Base-by-base conservation (phyloP, 208 protist species). In the Trypanosoma scelopori region DNA sequence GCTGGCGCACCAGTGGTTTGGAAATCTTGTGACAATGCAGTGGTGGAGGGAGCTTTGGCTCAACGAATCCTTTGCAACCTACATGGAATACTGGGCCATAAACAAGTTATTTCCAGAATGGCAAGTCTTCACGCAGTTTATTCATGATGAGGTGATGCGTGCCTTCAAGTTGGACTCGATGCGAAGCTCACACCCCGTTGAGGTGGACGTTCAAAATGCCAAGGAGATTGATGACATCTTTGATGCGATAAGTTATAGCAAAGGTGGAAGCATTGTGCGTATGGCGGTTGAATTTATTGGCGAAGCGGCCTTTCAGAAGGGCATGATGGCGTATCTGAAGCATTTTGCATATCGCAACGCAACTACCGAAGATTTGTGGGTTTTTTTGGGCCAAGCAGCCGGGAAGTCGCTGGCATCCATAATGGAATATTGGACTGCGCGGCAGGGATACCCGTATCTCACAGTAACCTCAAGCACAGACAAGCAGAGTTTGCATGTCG, bases 31-130 rank as follows among this genome's bases (percentile, higher is more conserved):
- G n/a, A 99, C 97, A n/a, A 98, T 98, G 89, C 73, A 85, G 55
- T 99, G 95, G 97, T 99, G 97, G 97, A 92, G 92, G 47, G 85
- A 98, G 61, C 78, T 99, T 48, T 99, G 97, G 97, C 85, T 99
- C 7, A 99, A 99, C 66, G 98, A 99, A 76, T 94, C 90, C 13
- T 98, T 98, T 69, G 96, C 95, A 7, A 97, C 85, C 9, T 97
- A 84, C 61, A 82, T 97, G 58, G 88, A 92, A 60, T 92, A 84
- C 35, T 81, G 74, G 66, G 82, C 75, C 16, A 65, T 89, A 43
- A 63, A 92, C 65, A 79, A 88, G 57, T 65, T 96, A 15, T 93
- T 83, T 49, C 89, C 89, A 11, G 88, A 92, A 43, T 96, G 90
- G 89, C 49, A 80, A 28, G 72, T 91, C 30, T 92, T 76, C 50